Percentiles rank a stretch among this genome's conserved stretches.
Evolutionary conservation across 2,329 filamentous ascomycete species (phyloP).

Genomic region (Neoarthrinium moseri): DNA sequence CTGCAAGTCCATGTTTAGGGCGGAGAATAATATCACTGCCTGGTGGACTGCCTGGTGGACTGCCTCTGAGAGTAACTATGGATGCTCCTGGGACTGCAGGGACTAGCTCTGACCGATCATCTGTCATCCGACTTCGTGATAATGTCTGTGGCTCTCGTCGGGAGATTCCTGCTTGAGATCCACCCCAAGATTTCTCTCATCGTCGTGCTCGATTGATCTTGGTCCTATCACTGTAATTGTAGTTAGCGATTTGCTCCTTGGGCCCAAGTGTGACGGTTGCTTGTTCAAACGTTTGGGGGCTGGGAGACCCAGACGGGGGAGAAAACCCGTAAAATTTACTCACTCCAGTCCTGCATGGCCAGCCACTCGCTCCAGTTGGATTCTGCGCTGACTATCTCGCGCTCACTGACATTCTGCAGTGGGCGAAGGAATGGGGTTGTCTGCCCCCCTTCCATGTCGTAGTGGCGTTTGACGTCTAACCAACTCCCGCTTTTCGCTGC

Average conservation of each 20-base stretch:
- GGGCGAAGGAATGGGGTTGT: slow-evolving; percentile 84
- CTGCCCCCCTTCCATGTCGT: slow-evolving; percentile 83
- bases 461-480: slow-evolving; percentile 84
- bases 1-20: too few relatives aligned
- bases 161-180: not conserved
- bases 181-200: not conserved
- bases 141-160: not conserved
- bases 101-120: too few relatives aligned
- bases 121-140: not conserved
- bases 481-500: slow-evolving; percentile 90
- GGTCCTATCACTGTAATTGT: slow-evolving; percentile 7
- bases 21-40: too few relatives aligned
- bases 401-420: slow-evolving; percentile 71
- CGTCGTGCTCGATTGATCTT: slow-evolving; percentile 2
- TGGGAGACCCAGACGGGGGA: too few relatives aligned
- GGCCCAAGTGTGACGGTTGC: too few relatives aligned
- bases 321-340: too few relatives aligned
- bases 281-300: too few relatives aligned
- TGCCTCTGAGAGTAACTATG: too few relatives aligned
- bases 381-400: slow-evolving; percentile 82
- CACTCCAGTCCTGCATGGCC: slow-evolving; percentile 98
- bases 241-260: too few relatives aligned
- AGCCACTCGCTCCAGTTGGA: slow-evolving; percentile 91
- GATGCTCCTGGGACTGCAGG: too few relatives aligned
- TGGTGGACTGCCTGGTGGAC: too few relatives aligned